Evolutionary conservation across 352 stramenopile genomes (phyloP), one percentile per base, ranked within the genome.

Genomic region (Phytophthora quininea): DNA sequence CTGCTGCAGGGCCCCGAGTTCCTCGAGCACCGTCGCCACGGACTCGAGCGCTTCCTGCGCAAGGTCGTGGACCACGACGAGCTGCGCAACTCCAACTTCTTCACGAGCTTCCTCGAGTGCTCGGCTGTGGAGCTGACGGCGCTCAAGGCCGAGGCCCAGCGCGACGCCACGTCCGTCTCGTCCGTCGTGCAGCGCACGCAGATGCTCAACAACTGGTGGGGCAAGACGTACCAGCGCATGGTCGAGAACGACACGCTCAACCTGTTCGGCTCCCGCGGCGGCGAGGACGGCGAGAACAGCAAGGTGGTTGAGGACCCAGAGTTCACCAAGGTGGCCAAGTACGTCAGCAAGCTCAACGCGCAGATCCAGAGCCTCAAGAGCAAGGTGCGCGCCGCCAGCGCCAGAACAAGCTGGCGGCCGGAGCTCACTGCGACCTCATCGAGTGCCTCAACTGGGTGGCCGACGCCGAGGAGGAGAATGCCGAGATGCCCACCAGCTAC

Each of bases 401-500:
- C 84, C 80, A 91, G 68, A 92, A 90, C 74, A 85, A 89, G 50
- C 71, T 91, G 32, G 73, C 87, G 29, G 79, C 87, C 10, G 80
- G 82, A n/a, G 79, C 85, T 4, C 90, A 95, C 81, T 93, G 87
- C 62, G 85, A 91, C 55, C 80, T 95, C 45, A 93, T 93, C 52
- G 87, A 95, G 71, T 82, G 71, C 35, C 78, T 92, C 42, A 82
- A 80, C 63, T 74, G 72, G 56, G 73, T 92, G 51, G 84, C 85
- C 1, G 83, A 93, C 53, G 79, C 79, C 8, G 87, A 95, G 53
- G 79, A 90, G 32, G 74, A 80, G 52, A 86, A 87, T 62, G 73
- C 67, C 37, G 87, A 89, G 64, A 82, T 84, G 63, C 79, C 80
- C 24, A 84, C 80, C 33, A 78, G 70, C 15, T 87, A 91, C 59